A percentile compares a stretch with the other conserved stretches of the same genome.
Evolutionary conservation across 148 eudicot species (phyloP).

Genomic region (Heliosperma pusillum): DNA sequence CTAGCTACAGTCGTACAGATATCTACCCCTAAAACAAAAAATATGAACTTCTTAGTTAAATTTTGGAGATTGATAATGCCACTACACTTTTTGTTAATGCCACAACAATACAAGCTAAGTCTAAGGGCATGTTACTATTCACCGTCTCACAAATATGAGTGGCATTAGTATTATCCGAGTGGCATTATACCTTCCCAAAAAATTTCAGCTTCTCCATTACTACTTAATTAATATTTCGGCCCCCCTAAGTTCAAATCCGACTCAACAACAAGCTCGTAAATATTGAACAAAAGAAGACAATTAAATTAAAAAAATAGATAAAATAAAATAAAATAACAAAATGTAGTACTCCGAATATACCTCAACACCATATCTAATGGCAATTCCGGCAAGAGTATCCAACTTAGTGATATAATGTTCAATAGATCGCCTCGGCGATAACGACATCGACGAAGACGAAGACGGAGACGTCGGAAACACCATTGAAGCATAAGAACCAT

Average conservation of each 20-base stretch:
- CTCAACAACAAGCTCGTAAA: not conserved
- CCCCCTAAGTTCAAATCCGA: not conserved
- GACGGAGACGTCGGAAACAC: constrained; percentile 22
- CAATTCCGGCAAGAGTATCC: constrained; percentile 82
- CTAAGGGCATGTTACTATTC: too few relatives aligned
- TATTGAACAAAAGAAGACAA: too few relatives aligned
- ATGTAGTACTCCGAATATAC: constrained; percentile 27
- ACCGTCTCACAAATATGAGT: too few relatives aligned
- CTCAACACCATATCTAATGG: constrained; percentile 88
- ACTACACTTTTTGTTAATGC: too few relatives aligned
- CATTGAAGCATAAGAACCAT: constrained; percentile 8
- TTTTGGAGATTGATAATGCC: too few relatives aligned
- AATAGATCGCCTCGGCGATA: constrained; percentile 38
- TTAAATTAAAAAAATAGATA: too few relatives aligned
- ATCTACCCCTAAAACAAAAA: too few relatives aligned
- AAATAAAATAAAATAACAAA: not conserved
- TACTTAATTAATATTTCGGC: not conserved
- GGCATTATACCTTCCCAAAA: too few relatives aligned
- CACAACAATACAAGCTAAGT: too few relatives aligned
- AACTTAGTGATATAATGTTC: constrained; percentile 59
- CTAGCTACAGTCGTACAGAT: too few relatives aligned
- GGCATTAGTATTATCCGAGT: too few relatives aligned
- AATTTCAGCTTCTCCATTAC: not conserved
- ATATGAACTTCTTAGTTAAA: too few relatives aligned
- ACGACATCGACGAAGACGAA: constrained; percentile 25